Conservation (phyloP, 257 asterid genomes). For the Orobanche coerulescens region DNA sequence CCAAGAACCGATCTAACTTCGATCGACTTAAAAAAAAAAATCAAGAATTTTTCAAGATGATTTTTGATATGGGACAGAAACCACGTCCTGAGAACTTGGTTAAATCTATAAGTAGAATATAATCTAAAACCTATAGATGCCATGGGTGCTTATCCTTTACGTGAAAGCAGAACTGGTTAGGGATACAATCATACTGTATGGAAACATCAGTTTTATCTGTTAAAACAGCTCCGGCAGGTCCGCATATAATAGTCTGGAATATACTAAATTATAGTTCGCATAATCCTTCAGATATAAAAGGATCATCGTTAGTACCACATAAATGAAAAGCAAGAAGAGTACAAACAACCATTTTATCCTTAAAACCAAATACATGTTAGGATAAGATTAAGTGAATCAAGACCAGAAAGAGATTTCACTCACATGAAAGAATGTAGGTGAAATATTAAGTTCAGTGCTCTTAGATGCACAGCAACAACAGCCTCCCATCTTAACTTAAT, state of each 20-base stretch:
- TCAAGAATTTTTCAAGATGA: neutral
- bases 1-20: neutral
- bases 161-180: too few relatives aligned
- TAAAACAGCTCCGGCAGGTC: too few relatives aligned
- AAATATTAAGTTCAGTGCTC: constrained; percentile 36
- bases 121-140: neutral
- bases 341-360: neutral
- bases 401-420: constrained; percentile 28
- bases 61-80: too few relatives aligned
- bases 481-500: constrained; percentile 57
- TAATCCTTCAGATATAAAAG: neutral
- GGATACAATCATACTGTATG: neutral
- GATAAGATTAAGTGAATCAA: constrained; percentile 8
- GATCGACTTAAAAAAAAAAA: neutral
- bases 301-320: neutral
- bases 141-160: neutral
- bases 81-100: neutral
- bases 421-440: constrained; percentile 51
- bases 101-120: neutral
- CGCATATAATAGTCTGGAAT: too few relatives aligned
- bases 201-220: neutral
- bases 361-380: neutral
- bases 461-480: constrained; percentile 74
- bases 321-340: neutral
- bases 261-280: too few relatives aligned